phyloP scores from a whole-genome alignment of 169 alveolate species.

The Neospora caninum region DNA sequence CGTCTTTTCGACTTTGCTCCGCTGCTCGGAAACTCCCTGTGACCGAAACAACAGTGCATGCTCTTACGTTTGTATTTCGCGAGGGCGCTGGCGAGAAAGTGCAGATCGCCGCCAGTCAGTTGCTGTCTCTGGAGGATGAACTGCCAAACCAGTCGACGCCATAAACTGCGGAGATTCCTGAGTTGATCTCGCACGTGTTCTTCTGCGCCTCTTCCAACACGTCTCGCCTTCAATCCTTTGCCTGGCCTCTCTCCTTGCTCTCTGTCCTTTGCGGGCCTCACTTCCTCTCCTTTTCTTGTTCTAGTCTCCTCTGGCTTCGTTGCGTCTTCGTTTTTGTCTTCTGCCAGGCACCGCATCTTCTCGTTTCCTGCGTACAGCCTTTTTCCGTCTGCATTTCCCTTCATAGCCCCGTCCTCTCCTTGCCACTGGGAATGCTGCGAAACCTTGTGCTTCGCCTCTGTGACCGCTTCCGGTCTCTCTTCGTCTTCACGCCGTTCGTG shows the following conservation, averaged over 20 bases:
- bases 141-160: neutral
- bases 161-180: neutral
- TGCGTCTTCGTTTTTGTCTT: neutral
- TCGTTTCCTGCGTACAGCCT: neutral
- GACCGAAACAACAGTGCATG: neutral
- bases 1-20: too few species aligned
- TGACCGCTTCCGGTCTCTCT: too few species aligned
- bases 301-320: neutral
- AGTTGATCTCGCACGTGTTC: neutral
- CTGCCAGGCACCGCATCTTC: neutral
- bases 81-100: constrained; percentile 36
- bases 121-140: neutral
- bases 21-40: too few species aligned
- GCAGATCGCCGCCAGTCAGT: constrained; percentile 21
- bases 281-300: neutral
- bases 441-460: too few species aligned
- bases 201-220: neutral
- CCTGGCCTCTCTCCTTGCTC: neutral
- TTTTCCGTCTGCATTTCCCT: too few species aligned
- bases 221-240: neutral
- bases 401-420: too few species aligned
- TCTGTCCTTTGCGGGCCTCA: neutral
- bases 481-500: too few species aligned
- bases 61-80: constrained; percentile 18
- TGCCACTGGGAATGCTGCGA: too few species aligned